phyloP scores from a whole-genome alignment of 805 yeast species.

The Kregervanrija fluxuum region DNA sequence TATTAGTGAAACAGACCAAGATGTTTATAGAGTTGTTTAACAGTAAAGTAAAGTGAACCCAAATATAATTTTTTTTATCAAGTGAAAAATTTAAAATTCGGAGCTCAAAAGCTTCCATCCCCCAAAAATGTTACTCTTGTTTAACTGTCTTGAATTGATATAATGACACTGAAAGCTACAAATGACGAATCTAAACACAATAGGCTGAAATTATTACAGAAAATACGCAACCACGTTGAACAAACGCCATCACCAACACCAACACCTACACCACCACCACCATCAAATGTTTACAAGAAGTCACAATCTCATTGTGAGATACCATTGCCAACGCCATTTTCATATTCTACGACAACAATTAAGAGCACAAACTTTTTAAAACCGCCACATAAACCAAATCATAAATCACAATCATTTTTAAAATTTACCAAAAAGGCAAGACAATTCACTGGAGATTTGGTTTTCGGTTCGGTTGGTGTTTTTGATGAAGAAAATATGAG shows the following conservation, averaged over 20 bases:
- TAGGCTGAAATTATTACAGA: neutral
- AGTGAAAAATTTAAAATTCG: too few species aligned
- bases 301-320: neutral
- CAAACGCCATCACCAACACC: neutral
- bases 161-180: too few species aligned
- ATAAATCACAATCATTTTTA: slow-evolving; percentile 7
- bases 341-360: neutral
- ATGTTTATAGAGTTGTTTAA: slow-evolving; percentile 40
- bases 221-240: neutral
- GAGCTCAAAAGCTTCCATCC: too few species aligned
- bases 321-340: neutral
- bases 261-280: neutral
- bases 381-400: neutral
- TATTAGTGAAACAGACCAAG: slow-evolving; percentile 52
- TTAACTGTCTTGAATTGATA: too few species aligned
- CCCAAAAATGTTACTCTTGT: too few species aligned
- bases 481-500: slow-evolving; percentile 5
- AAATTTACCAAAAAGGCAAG: slow-evolving; percentile 23
- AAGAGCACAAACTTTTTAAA: neutral
- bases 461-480: slow-evolving; percentile 21
- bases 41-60: too few species aligned
- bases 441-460: slow-evolving; percentile 25
- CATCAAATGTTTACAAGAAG: neutral
- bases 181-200: too few species aligned
- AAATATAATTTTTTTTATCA: too few species aligned